These are phyloP conservation scores for Sporothrix brasiliensis DNA, from an alignment of 2,329 filamentous ascomycete species.

Conservation along the genomic window DNA sequence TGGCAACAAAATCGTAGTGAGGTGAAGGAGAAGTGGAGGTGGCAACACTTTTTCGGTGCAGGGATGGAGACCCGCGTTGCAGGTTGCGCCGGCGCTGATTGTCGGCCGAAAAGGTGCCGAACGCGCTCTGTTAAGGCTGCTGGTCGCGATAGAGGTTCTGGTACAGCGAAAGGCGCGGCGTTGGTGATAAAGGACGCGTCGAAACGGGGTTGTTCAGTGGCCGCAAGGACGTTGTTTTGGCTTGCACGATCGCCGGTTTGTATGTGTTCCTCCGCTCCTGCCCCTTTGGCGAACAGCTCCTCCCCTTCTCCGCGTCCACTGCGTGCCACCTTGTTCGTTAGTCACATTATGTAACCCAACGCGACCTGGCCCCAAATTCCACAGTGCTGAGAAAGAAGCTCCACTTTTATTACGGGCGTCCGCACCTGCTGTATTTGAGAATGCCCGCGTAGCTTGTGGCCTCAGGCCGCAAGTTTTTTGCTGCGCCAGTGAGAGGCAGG, in stretches of 20 bases:
- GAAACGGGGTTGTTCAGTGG: not conserved
- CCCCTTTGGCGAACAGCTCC: constrained; percentile 26
- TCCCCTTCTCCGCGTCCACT: constrained; percentile 21
- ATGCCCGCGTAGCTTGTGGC: not conserved
- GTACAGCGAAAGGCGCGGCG: constrained; percentile 30
- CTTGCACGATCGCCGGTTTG: constrained; percentile 24
- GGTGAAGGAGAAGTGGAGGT: not conserved
- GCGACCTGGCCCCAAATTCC: constrained; percentile 14
- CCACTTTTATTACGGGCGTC: constrained; percentile 9
- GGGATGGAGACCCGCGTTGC: constrained; percentile 13
- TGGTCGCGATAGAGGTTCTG: not conserved
- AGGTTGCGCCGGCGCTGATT: constrained; percentile 34
- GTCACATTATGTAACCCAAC: constrained; percentile 21
- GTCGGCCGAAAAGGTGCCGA: not conserved
- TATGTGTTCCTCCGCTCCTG: constrained; percentile 17
- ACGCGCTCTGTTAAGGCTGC: constrained; percentile 28
- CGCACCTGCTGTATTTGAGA: not conserved
- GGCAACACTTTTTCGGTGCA: not conserved
- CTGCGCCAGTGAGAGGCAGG: constrained; percentile 31
- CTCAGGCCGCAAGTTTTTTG: constrained; percentile 28
- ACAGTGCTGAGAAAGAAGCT: not conserved
- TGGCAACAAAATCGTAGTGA: not conserved
- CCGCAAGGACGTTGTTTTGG: constrained; percentile 26
- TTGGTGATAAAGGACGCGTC: constrained; percentile 35
- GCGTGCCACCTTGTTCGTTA: not conserved